Base-by-base conservation (phyloP, 192 early-diverging fungal species). In the Gaertneriomyces semiglobifer region DNA sequence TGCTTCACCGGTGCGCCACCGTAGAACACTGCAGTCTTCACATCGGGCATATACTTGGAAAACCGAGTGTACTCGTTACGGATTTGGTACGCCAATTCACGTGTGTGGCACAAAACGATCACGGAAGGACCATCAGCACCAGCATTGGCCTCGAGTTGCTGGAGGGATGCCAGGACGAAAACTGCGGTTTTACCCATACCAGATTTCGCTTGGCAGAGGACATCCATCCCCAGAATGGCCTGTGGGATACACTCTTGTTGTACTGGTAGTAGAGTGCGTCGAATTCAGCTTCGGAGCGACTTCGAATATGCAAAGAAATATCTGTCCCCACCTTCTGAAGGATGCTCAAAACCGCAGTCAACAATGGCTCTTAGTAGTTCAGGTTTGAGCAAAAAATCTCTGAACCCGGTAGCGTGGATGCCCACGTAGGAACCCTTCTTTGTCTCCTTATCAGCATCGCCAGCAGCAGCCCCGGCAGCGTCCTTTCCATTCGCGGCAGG, bases 111-210 rank as follows among this genome's bases (percentile, higher is more conserved):
- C 62, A 98, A 84, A 3, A 98, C 92, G 65, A 98, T 82, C 4
- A 95, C 93, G 12, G 74, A 59, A 18, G 90, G 90, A 33, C 25
- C 25, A 5, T 89, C 86, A 11, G 50, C 64, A 18, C 44, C 39
- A 4, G 56, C 44, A 40, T 51, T 68, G 12, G 66, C 52, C 65
- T 93, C 92, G 60, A 96, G 84, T 78, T 98, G 94, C 76, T 98
- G 92, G 39, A 98, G 82, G 7, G 93, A 90, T 9, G 94, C 92
- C 48, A 98, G 84, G 10, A 98, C 95, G 73, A 98, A 98, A 39
- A 98, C 95, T 6, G 95, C 95, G 6, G 96, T 98, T 79, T 98
- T 98, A 68, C 96, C 96, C 92, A 98, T 91, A 73, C 96, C 96
- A 71, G 89, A 90, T 77, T 98, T 98, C 70, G 96, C 96, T 80